These are phyloP conservation scores for Adansonia grandidieri DNA, from an alignment of 441 rosid genomes.

Conservation along the genomic window DNA sequence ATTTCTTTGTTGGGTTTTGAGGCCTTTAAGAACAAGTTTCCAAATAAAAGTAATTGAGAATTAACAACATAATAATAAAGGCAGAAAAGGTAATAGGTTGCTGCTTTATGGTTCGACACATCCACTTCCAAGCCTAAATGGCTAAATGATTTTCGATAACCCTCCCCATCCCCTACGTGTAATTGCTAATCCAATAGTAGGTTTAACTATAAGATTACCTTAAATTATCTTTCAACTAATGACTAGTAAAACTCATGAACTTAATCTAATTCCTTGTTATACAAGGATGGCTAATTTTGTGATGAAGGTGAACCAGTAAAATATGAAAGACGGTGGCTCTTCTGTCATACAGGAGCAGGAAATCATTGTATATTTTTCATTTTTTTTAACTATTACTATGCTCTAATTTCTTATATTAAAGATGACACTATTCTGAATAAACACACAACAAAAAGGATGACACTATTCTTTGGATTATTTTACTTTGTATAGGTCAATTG, in stretches of 20 bases:
- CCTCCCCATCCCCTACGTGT: no score
- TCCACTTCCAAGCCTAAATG: not conserved
- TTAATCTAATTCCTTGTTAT: not conserved
- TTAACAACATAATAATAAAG: not conserved
- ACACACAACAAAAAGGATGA: no score
- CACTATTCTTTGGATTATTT: not conserved
- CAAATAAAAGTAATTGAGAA: not conserved
- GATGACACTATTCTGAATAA: not conserved
- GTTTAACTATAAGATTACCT: not conserved
- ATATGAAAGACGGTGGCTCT: not conserved
- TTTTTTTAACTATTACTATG: not conserved
- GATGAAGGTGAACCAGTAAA: not conserved
- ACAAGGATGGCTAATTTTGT: not conserved
- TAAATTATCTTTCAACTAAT: no score
- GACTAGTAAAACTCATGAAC: not conserved
- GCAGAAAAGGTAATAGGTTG: no score
- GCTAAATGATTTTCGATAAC: no score
- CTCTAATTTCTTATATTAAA: constrained; percentile 9
- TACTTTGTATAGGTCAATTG: constrained; percentile 33
- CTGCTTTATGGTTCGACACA: no score
- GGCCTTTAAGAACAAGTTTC: constrained; percentile 1
- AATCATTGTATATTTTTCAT: not conserved
- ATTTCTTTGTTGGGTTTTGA: not conserved
- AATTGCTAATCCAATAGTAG: not conserved
- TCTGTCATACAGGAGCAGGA: not conserved